A percentile compares a stretch with the other conserved stretches of the same genome.
Evolutionary conservation across 202 grass and related monocot species (phyloP).

Genomic region (Alloteropsis angusta): DNA sequence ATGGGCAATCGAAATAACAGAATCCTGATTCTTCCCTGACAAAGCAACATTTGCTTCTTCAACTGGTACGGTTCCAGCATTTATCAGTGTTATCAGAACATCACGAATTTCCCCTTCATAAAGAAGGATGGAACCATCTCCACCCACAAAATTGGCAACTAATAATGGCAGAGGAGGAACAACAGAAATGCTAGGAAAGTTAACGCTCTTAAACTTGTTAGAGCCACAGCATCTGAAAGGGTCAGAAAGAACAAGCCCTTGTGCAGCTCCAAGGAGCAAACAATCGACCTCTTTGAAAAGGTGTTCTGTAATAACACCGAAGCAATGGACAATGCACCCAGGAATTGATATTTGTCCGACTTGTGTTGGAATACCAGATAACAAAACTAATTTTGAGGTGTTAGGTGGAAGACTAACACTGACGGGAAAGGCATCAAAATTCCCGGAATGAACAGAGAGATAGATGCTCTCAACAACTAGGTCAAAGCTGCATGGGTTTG

Average conservation of each 20-base stretch:
- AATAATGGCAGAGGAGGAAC: constrained; percentile 76
- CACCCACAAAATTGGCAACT: constrained; percentile 82
- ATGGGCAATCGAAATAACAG: constrained; percentile 82
- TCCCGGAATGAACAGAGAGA: constrained; percentile 92
- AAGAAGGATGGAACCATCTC: constrained; percentile 82
- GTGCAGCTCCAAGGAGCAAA: constrained; percentile 86
- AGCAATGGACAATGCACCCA: constrained; percentile 98
- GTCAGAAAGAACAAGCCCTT: constrained; percentile 97
- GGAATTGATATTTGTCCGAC: constrained; percentile 78
- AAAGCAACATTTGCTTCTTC: constrained; percentile 92
- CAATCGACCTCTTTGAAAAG: constrained; percentile 95
- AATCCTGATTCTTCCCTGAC: constrained; percentile 92
- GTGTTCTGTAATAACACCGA: constrained; percentile 98
- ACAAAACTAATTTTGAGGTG: constrained; percentile 78
- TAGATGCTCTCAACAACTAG: constrained; percentile 91
- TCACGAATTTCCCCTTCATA: constrained; percentile 99
- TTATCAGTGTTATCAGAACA: constrained; percentile 78
- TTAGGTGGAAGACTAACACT: constrained; percentile 80
- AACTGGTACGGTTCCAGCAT: constrained; percentile 84
- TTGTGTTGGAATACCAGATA: constrained; percentile 93
- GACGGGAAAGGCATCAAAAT: constrained; percentile 98
- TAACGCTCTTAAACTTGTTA: constrained; percentile 69
- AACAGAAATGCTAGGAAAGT: constrained; percentile 65
- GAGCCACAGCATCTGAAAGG: constrained; percentile 98
- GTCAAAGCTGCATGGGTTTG: constrained; percentile 97